Evolutionary conservation across 441 rosid species (phyloP), one percentile per base, ranked within the genome.

Genomic region (Populus trichocarpa): DNA sequence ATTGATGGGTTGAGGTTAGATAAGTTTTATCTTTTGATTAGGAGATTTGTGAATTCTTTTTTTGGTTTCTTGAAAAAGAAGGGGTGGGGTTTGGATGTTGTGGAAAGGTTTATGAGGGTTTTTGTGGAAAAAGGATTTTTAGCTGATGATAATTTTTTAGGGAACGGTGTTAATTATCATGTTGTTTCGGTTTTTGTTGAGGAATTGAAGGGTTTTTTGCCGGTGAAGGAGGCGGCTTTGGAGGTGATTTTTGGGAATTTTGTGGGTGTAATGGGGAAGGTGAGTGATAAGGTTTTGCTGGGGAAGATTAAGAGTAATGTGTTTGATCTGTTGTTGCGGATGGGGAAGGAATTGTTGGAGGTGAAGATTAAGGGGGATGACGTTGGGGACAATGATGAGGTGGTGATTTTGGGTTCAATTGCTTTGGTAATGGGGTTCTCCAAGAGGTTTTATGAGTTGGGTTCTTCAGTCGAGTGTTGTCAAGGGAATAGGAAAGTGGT

Each of bases 401-500:
- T 80, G 0, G 79, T 80, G 20, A 80, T 89, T 74, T 85, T 92
- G 74, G 99, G 99, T 46, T 80, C 93, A 2, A 80, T 92, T 74
- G 91, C 86, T 0, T 46, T 93, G 79, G 74, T 80, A 16, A 85
- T 93, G 88, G 91, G 87, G 9, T 88, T 89, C 75, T 80, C 96
- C 0, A 71, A 81, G 26, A 92, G 78, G 84, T 88, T 95, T 36
- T 95, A 86, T 64, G 95, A 93, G 65, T 71, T 91, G 84, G 99
- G 97, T 63, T 95, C 99, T 67, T 84, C 94, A 20, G 80, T 81
- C 2, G 91, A 88, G 22, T 93, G 97, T 68, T 83, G 65, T 25
- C 99, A 95, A 81, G 98, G 98, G 67, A 95, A 91, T 80, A 90
- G 99, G 94, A 95, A 93, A 83, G 71, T 85, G 22, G 42, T 95